phyloP scores from a whole-genome alignment of 495 filamentous ascomycete genomes.

The Lophiotrema nucula region DNA sequence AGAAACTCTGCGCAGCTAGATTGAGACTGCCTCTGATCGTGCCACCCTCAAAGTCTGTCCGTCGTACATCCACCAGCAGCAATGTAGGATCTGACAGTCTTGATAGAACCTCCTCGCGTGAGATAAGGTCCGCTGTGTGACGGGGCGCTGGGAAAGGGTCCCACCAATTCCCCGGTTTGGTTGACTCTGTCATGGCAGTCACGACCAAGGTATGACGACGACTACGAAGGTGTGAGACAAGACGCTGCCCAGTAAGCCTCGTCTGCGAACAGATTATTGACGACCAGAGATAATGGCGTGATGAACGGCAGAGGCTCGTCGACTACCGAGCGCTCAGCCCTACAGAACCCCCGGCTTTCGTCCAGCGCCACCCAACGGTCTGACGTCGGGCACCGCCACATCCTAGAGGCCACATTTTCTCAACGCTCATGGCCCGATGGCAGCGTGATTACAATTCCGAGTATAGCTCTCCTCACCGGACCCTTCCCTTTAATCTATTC shows the following conservation, averaged over 20 bases:
- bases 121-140: conserved; percentile 21
- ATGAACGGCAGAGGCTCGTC: too few relatives aligned
- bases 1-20: conserved; percentile 52
- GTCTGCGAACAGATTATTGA: too few relatives aligned
- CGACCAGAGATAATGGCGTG: too few relatives aligned
- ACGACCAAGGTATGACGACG: too few relatives aligned
- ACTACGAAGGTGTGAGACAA: too few relatives aligned
- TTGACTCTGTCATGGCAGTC: conserved; percentile 4
- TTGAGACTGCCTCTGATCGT: conserved; percentile 50
- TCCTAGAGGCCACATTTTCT: conserved; percentile 21
- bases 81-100: conserved; percentile 19
- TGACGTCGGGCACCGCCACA: conserved; percentile 8
- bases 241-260: too few relatives aligned
- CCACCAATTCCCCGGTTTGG: conserved; percentile 12
- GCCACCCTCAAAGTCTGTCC: conserved; percentile 48
- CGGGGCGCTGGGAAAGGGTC: conserved; percentile 24
- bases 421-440: conserved; percentile 7
- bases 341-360: not conserved
- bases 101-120: conserved; percentile 23
- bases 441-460: conserved; percentile 24
- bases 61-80: conserved; percentile 41
- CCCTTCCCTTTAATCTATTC: conserved; percentile 1
- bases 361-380: not conserved
- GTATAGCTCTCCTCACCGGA: not conserved
- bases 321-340: not conserved